Conservation (phyloP, 2,329 filamentous ascomycete species). For the Rhynchosporium agropyri region DNA sequence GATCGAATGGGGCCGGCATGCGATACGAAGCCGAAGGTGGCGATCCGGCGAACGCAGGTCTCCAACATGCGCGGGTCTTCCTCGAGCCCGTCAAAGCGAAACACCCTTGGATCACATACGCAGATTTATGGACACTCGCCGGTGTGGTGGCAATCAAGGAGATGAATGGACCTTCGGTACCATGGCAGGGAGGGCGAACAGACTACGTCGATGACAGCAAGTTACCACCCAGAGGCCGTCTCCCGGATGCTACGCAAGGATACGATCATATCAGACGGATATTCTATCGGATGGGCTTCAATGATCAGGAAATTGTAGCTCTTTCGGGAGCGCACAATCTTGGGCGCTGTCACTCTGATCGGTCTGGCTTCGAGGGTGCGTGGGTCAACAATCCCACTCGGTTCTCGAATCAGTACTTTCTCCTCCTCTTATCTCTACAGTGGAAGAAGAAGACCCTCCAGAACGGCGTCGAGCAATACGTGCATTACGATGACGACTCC, state of each 20-base stretch:
- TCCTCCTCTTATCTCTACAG: conserved; percentile 52
- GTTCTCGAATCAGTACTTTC: conserved; percentile 61
- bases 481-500: conserved; percentile 59
- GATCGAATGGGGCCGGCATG: conserved; percentile 68
- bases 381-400: conserved; percentile 62
- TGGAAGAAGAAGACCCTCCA: conserved; percentile 57
- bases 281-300: conserved; percentile 63
- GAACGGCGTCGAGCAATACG: conserved; percentile 59
- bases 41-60: conserved; percentile 65
- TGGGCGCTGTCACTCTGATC: conserved; percentile 57
- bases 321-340: conserved; percentile 59
- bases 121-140: conserved; percentile 67
- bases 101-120: conserved; percentile 66
- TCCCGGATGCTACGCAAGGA: conserved; percentile 57
- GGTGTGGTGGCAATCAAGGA: conserved; percentile 60
- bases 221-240: conserved; percentile 58
- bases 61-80: conserved; percentile 65
- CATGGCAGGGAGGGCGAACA: conserved; percentile 61
- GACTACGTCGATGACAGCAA: conserved; percentile 64
- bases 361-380: conserved; percentile 59
- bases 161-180: conserved; percentile 60
- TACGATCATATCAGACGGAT: conserved; percentile 57
- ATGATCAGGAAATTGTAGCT: conserved; percentile 62
- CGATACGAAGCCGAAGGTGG: conserved; percentile 65
- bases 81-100: conserved; percentile 62